Evolutionary conservation across 805 yeast species (phyloP).

Genomic region (Schwanniomyces occidentalis): DNA sequence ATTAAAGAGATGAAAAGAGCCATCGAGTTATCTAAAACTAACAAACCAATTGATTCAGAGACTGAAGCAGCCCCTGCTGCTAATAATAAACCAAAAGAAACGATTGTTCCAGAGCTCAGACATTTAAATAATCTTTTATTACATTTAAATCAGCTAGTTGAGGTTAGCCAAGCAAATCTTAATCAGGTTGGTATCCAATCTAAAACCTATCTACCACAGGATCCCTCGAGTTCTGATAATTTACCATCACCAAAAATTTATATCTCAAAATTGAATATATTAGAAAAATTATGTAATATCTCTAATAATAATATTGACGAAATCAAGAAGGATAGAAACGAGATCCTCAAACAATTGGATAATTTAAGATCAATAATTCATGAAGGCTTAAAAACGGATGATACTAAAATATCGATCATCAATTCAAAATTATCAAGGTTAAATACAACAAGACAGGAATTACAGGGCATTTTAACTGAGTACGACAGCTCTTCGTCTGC

Average conservation of each 20-base stretch:
- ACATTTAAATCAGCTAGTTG: conserved; percentile 26
- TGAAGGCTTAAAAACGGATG: conserved; percentile 32
- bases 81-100: conserved; percentile 1
- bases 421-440: conserved; percentile 27
- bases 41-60: conserved; percentile 5
- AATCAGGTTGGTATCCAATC: conserved; percentile 40
- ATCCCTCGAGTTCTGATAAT: conserved; percentile 33
- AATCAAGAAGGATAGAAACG: conserved; percentile 26
- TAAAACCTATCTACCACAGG: conserved; percentile 35
- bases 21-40: conserved; percentile 18
- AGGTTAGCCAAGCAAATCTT: conserved; percentile 32
- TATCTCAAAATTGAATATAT: conserved; percentile 36
- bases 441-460: conserved; percentile 29
- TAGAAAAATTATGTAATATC: conserved; percentile 38
- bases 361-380: conserved; percentile 20
- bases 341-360: conserved; percentile 27
- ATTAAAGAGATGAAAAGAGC: conserved; percentile 29
- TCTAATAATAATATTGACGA: conserved; percentile 32
- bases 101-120: conserved; percentile 31
- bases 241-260: conserved; percentile 40
- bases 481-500: conserved; percentile 4
- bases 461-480: conserved; percentile 27
- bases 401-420: conserved; percentile 31
- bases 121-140: conserved; percentile 30
- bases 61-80: neutral